These are phyloP conservation scores for Tetracladium maxilliforme DNA, from an alignment of 2,329 filamentous ascomycete genomes.

Conservation along the genomic window DNA sequence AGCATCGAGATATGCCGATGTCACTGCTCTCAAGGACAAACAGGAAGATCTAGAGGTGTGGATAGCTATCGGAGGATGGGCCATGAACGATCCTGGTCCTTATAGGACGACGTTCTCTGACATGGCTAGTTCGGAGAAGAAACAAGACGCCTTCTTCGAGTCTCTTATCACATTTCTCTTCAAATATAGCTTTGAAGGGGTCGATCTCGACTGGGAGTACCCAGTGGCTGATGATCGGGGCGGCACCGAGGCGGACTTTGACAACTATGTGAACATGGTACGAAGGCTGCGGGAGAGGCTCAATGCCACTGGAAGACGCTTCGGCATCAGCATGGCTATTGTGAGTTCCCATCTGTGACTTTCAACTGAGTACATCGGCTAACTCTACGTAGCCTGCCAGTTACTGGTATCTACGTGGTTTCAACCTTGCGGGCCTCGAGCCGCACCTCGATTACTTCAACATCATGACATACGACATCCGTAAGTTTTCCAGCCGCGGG, in stretches of 20 bases:
- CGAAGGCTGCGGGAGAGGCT: neutral
- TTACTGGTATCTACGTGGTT: slow-evolving; percentile 16
- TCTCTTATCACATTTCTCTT: slow-evolving; percentile 21
- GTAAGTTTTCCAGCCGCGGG: no score
- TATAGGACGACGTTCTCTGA: slow-evolving; percentile 13
- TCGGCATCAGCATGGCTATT: no score
- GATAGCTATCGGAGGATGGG: slow-evolving; percentile 25
- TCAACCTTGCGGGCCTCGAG: slow-evolving; percentile 11
- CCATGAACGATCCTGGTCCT: slow-evolving; percentile 16
- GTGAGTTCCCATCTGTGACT: no score
- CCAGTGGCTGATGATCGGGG: slow-evolving; percentile 18
- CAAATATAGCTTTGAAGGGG: slow-evolving; percentile 25
- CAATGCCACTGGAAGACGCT: no score
- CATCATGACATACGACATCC: slow-evolving; percentile 17
- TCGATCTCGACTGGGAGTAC: slow-evolving; percentile 31
- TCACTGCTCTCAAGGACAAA: slow-evolving; percentile 16
- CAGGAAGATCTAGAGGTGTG: slow-evolving; percentile 14
- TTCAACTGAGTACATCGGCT: no score
- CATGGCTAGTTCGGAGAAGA: slow-evolving; percentile 13
- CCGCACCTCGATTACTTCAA: slow-evolving; percentile 15
- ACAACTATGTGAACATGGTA: slow-evolving; percentile 16
- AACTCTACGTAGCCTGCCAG: no score
- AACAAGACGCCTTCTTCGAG: slow-evolving; percentile 18
- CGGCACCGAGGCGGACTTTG: slow-evolving; percentile 18
- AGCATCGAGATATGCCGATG: slow-evolving; percentile 7